Percentiles rank a stretch among this genome's conserved stretches.
Conservation (phyloP, 2,329 filamentous ascomycete genomes). For the Colletotrichum chrysophilum region DNA sequence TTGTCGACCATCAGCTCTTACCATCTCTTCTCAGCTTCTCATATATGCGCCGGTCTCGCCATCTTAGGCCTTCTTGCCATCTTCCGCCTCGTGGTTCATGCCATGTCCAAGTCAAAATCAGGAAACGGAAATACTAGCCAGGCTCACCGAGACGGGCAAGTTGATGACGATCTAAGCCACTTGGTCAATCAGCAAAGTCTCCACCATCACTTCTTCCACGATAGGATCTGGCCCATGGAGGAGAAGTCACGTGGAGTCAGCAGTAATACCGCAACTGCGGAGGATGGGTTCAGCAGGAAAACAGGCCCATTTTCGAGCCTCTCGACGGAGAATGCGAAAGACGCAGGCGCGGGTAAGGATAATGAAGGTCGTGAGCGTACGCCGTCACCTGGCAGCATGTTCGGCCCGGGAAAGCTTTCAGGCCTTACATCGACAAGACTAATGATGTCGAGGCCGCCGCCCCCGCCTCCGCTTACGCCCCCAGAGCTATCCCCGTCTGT, state of each 20-base stretch:
- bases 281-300: background rate
- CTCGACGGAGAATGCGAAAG: background rate
- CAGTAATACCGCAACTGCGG: slow-evolving; percentile 22
- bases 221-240: slow-evolving; percentile 17
- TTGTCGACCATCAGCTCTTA: background rate
- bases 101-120: background rate
- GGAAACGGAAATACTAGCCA: background rate
- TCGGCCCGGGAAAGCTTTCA: background rate
- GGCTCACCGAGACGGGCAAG: background rate
- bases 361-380: background rate
- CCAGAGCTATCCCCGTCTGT: slow-evolving; percentile 46
- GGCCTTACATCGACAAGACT: slow-evolving; percentile 17
- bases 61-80: slow-evolving; percentile 40
- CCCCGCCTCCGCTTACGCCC: slow-evolving; percentile 55
- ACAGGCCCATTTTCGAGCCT: slow-evolving; percentile 3
- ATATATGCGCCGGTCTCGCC: slow-evolving; percentile 33
- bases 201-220: slow-evolving; percentile 14
- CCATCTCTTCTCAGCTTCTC: slow-evolving; percentile 14
- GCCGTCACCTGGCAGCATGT: background rate
- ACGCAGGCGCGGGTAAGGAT: background rate
- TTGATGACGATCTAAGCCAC: background rate
- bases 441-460: slow-evolving; percentile 42
- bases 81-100: slow-evolving; percentile 15
- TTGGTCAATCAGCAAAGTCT: slow-evolving; percentile 20
- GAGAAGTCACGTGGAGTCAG: slow-evolving; percentile 36